Conservation (phyloP, 2,329 filamentous ascomycete genomes). For the Fusarium lyarnte region DNA sequence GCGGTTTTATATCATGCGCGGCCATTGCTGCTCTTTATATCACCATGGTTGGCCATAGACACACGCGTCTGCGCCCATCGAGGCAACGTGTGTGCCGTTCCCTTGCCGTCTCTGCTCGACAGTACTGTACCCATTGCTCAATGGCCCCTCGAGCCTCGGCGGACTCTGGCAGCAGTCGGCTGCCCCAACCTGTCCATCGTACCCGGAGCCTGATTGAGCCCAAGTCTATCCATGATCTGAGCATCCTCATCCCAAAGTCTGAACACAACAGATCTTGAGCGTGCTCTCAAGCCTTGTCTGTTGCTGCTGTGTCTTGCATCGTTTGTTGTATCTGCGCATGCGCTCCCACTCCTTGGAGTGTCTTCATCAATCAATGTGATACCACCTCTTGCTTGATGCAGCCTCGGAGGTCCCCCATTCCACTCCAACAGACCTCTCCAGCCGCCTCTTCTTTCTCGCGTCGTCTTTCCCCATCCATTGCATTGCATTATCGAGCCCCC, state of each 20-base stretch:
- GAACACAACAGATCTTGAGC: constrained; percentile 32
- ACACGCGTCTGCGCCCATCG: constrained; percentile 36
- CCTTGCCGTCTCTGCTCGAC: constrained; percentile 19
- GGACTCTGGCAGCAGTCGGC: constrained; percentile 28
- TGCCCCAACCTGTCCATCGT: constrained; percentile 25
- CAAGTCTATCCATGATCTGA: constrained; percentile 36
- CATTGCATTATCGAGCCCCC: constrained; percentile 51
- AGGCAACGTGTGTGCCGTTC: constrained; percentile 28
- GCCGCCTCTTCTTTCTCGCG: constrained; percentile 44
- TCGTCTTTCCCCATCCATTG: constrained; percentile 44
- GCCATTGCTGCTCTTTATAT: constrained; percentile 6
- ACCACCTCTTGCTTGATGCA: constrained; percentile 49
- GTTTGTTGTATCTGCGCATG: constrained; percentile 31
- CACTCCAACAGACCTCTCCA: constrained; percentile 43
- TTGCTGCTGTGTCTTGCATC: constrained; percentile 32
- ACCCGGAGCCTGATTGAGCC: constrained; percentile 29
- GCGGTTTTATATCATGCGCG: background rate
- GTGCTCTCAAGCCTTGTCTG: constrained; percentile 12
- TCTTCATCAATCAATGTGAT: constrained; percentile 49
- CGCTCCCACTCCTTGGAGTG: constrained; percentile 45
- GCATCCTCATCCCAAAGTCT: constrained; percentile 19
- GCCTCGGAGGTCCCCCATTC: constrained; percentile 46
- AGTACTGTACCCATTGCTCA: constrained; percentile 11
- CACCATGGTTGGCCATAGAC: constrained; percentile 10
- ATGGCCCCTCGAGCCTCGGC: constrained; percentile 29